Base-by-base conservation (phyloP, 23 red algal species). In the Gracilaria domingensis region DNA sequence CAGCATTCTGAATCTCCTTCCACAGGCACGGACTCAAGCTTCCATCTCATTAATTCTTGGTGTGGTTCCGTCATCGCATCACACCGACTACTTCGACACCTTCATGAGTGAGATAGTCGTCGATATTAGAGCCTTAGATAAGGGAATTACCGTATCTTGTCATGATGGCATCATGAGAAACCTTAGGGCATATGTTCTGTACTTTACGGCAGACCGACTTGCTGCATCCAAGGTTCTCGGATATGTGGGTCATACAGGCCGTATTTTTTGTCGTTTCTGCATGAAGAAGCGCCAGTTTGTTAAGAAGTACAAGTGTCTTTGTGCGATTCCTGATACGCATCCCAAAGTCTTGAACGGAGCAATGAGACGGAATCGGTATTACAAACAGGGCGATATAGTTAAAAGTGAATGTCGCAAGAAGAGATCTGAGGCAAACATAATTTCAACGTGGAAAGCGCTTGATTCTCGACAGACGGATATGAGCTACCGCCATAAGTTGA, bases 171-270 rank as follows among this genome's bases (percentile, higher is more conserved):
- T 18, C 1, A 8, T 18, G 13, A 14, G 51, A 14, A 55, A 8
- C 1, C 11, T 55, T 8, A 14, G 14, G 17, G 51, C 8, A 18
- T 55, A 17, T 55, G 51, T 55, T 18, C 8, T 55, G 6, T 55
- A 55, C 51, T 55, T 55, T 16, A 55, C 51, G 11, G 51, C 51
- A 8, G 51, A 55, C 18, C 18, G 51, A 16, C 51, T 16, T 7
- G 74, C 39, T 12, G 74, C 23, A 18, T 51, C 38, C 17, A 79
- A 79, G n/a, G 74, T 79, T 1, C 28, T 79, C 4, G 74, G 74
- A 9, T 79, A 54, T 23, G 74, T 79, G 39, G 74, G 39, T 2
- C 34, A 79, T 39, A 47, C 42, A 7, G 34, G 37, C 42, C 6
- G 38, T 9, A 54, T 50, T 4, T 79, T 79, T 20, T 73, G 66